A percentile compares a stretch with the other conserved stretches of the same genome.
phyloP scores from a whole-genome alignment of 306 rosid genomes.

The Ochetophila trinervis region DNA sequence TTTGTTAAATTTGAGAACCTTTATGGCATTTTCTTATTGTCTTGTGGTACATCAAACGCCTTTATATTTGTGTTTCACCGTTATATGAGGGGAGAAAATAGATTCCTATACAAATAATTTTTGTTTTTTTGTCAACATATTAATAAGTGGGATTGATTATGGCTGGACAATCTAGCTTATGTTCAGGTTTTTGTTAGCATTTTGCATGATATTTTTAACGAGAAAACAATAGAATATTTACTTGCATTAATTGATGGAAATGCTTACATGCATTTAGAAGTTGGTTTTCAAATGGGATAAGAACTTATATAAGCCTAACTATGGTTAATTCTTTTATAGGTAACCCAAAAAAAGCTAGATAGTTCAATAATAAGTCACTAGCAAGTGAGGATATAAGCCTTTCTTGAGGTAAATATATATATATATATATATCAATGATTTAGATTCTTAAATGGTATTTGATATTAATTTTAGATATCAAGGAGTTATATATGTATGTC shows the following conservation, averaged over 20 bases:
- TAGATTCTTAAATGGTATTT: background rate
- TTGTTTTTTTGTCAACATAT: too few relatives aligned
- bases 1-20: slow-evolving; percentile 2
- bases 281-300: background rate
- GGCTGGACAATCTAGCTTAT: slow-evolving; percentile 93
- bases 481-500: background rate
- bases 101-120: too few relatives aligned
- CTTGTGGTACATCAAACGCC: too few relatives aligned
- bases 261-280: slow-evolving; percentile 68
- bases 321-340: slow-evolving; percentile 44
- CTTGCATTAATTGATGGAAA: slow-evolving; percentile 83
- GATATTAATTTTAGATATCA: background rate
- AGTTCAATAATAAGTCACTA: slow-evolving; percentile 79
- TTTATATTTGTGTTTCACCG: background rate
- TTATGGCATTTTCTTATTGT: background rate
- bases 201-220: slow-evolving; percentile 79
- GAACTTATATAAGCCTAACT: slow-evolving; percentile 10
- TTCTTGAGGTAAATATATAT: slow-evolving; percentile 69
- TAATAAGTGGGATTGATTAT: slow-evolving; percentile 19
- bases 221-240: slow-evolving; percentile 88
- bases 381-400: slow-evolving; percentile 73
- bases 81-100: background rate
- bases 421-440: too few relatives aligned
- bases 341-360: slow-evolving; percentile 82
- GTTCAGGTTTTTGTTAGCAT: slow-evolving; percentile 76